Conservation (phyloP, 177 flowering plant genomes). For the Vitis hybrid region DNA sequence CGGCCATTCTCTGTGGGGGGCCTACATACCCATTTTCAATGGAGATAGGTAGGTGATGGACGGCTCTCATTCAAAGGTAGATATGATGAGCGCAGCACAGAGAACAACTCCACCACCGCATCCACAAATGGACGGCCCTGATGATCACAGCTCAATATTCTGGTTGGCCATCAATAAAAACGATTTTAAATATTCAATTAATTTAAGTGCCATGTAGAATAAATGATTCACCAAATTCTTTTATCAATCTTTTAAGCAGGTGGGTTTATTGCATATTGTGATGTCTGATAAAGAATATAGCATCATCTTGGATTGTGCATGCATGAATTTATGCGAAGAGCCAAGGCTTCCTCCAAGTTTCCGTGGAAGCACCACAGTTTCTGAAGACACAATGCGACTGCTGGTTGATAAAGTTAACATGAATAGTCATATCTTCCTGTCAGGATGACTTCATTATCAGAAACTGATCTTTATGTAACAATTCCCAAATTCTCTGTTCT, state of each 20-base stretch:
- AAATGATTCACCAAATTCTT: background rate
- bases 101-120: too few relatives aligned
- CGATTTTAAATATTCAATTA: too few relatives aligned
- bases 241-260: constrained; percentile 44
- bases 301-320: constrained; percentile 71
- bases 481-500: constrained; percentile 77
- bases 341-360: constrained; percentile 92
- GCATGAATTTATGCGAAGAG: constrained; percentile 73
- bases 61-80: too few relatives aligned
- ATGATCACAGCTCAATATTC: too few relatives aligned
- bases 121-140: too few relatives aligned
- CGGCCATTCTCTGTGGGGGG: too few relatives aligned
- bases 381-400: constrained; percentile 74
- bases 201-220: too few relatives aligned
- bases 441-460: constrained; percentile 91
- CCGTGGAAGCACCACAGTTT: constrained; percentile 55
- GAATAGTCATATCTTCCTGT: constrained; percentile 74
- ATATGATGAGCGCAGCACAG: too few relatives aligned
- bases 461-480: constrained; percentile 88
- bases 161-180: too few relatives aligned
- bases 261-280: constrained; percentile 73
- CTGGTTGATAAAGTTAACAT: constrained; percentile 89
- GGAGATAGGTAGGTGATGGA: too few relatives aligned
- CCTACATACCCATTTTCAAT: too few relatives aligned
- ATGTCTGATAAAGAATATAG: constrained; percentile 86